Conservation (phyloP, 2,329 filamentous ascomycete species). For the Paraconiothyrium brasiliense region DNA sequence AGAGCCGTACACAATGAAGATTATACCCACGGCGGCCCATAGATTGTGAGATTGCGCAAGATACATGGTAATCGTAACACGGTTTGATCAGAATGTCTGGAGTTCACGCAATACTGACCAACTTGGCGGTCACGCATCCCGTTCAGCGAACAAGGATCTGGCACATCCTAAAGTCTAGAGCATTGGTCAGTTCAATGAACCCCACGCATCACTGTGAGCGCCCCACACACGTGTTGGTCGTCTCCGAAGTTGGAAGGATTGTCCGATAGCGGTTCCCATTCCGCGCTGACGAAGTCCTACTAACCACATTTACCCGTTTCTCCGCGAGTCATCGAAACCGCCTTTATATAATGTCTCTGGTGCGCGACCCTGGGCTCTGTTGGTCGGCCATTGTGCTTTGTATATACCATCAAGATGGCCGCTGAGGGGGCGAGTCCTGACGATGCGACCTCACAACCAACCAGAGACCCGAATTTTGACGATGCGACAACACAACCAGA, state of each 20-base stretch:
- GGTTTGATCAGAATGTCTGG: too few relatives aligned
- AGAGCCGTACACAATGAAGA: too few relatives aligned
- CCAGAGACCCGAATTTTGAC: slow-evolving; percentile 39
- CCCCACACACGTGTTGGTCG: background rate
- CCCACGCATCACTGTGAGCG: background rate
- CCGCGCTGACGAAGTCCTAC: slow-evolving; percentile 8
- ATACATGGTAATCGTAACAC: too few relatives aligned
- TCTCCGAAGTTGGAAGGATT: background rate
- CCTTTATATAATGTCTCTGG: background rate
- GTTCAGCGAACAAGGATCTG: too few relatives aligned
- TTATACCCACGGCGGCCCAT: too few relatives aligned
- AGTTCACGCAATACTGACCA: too few relatives aligned
- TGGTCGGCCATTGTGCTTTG: background rate
- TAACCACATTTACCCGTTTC: background rate
- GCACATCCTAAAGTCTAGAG: too few relatives aligned
- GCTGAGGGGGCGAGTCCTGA: slow-evolving; percentile 27
- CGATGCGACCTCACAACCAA: slow-evolving; percentile 26
- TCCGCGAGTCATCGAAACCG: background rate
- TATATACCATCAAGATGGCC: slow-evolving; percentile 19
- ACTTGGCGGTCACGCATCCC: too few relatives aligned
- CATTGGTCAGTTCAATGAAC: too few relatives aligned
- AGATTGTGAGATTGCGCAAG: too few relatives aligned
- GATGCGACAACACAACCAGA: slow-evolving; percentile 27
- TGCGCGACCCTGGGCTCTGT: background rate
- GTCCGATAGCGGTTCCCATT: background rate